Evolutionary conservation across 345 rosid genomes (phyloP).

Genomic region (Carallia brachiata): DNA sequence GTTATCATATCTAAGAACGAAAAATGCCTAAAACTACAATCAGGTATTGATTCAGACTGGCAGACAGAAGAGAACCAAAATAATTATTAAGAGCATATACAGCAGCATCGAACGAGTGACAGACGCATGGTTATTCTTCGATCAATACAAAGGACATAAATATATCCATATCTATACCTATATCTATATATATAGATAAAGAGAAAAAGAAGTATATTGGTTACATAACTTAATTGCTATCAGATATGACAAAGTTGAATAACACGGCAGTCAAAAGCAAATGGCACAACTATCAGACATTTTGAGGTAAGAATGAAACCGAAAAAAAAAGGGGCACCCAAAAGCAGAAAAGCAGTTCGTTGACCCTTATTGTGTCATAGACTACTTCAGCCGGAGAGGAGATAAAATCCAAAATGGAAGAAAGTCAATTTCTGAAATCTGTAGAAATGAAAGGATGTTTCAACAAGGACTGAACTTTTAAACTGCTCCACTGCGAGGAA

Average conservation of each 20-base stretch:
- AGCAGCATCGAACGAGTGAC: not conserved
- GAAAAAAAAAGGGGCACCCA: not conserved
- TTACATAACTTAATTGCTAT: not conserved
- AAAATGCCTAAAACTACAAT: not conserved
- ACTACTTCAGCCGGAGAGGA: not conserved
- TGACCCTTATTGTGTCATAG: not conserved
- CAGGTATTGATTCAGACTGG: no score
- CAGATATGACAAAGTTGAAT: not conserved
- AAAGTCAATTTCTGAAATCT: no score
- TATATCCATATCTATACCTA: no score
- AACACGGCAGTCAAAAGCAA: not conserved
- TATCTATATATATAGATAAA: no score
- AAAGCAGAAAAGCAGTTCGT: not conserved
- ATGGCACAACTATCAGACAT: not conserved
- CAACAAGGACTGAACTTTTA: not conserved
- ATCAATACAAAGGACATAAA: slow-evolving; percentile 4
- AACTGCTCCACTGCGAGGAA: not conserved
- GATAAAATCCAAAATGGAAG: not conserved
- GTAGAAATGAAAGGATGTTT: not conserved
- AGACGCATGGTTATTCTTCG: not conserved
- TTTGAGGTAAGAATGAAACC: not conserved
- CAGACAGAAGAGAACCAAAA: no score
- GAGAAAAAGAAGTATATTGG: not conserved
- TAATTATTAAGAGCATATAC: no score
- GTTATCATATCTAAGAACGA: slow-evolving; percentile 11